Evolutionary conservation across 768 basidiomycete genomes (phyloP).

Genomic region (Suillus discolor): DNA sequence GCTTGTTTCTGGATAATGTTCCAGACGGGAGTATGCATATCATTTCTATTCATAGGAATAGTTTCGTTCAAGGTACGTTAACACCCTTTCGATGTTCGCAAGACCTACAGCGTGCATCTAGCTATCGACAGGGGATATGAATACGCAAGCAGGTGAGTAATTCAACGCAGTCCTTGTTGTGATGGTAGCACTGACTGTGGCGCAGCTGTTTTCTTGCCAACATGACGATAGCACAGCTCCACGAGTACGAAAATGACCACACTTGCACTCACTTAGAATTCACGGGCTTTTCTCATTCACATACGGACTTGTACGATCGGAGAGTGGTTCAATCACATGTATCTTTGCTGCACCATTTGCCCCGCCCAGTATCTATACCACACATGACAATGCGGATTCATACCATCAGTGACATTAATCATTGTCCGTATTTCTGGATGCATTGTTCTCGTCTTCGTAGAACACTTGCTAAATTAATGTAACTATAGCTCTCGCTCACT

Average conservation of each 20-base stretch:
- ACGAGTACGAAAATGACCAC: neutral
- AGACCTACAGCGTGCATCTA: conserved; percentile 20
- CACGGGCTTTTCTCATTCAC: conserved; percentile 12
- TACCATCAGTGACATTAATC: conserved; percentile 19
- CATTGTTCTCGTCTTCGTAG: conserved; percentile 10
- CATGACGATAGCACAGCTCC: conserved; percentile 35
- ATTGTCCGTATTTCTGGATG: conserved; percentile 14
- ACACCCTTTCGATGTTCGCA: neutral
- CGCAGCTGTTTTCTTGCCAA: conserved; percentile 65
- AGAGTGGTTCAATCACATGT: conserved; percentile 25
- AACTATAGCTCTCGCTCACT: conserved; percentile 20
- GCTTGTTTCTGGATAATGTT: conserved; percentile 85
- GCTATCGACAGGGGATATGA: conserved; percentile 48
- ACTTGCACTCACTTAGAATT: conserved; percentile 5
- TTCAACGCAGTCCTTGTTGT: conserved; percentile 5
- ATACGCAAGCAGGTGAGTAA: conserved; percentile 66
- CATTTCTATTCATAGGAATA: conserved; percentile 81
- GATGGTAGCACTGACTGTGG: conserved; percentile 13
- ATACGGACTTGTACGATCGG: conserved; percentile 16
- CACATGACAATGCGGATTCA: conserved; percentile 15
- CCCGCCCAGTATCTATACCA: conserved; percentile 31
- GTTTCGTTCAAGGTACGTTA: conserved; percentile 73
- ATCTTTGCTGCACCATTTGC: conserved; percentile 25
- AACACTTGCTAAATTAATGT: conserved; percentile 32
- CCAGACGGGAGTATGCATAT: conserved; percentile 70